Evolutionary conservation across 495 filamentous ascomycete genomes (phyloP).

Genomic region (Podospora comata): DNA sequence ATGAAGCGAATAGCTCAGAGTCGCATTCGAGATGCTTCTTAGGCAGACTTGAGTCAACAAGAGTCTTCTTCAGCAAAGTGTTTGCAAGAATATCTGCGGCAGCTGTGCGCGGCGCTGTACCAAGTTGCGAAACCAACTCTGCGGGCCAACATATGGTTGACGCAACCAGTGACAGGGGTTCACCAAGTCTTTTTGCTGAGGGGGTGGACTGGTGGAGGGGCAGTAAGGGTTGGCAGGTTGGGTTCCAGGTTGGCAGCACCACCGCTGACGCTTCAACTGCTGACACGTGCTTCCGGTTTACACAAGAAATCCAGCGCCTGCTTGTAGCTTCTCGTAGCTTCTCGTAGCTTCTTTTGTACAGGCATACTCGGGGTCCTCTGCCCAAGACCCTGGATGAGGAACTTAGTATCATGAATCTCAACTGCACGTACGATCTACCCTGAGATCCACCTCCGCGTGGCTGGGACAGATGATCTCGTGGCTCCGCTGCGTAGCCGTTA

Average conservation of each 20-base stretch:
- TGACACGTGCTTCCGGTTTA: conserved; percentile 17
- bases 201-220: conserved; percentile 6
- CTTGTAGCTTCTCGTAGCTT: neutral
- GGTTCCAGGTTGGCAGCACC: neutral
- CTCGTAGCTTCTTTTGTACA: neutral
- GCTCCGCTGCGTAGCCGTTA: neutral
- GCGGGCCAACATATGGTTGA: conserved; percentile 9
- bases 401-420: neutral
- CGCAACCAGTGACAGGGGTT: conserved; percentile 12
- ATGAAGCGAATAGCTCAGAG: neutral
- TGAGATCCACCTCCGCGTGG: neutral
- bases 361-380: conserved; percentile 2
- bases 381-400: neutral
- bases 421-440: neutral
- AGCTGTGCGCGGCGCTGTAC: conserved; percentile 18
- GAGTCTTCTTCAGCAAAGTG: neutral
- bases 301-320: conserved; percentile 1
- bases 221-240: conserved; percentile 8
- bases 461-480: conserved; percentile 3
- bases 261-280: conserved; percentile 11
- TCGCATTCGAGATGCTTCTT: conserved; percentile 1
- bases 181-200: conserved; percentile 2
- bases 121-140: conserved; percentile 18
- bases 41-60: neutral
- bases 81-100: conserved; percentile 15